Percentiles rank a stretch among this genome's conserved stretches.
These are phyloP conservation scores for Coriolopsis trogii DNA, from an alignment of 1,284 basidiomycete genomes.

Conservation along the genomic window DNA sequence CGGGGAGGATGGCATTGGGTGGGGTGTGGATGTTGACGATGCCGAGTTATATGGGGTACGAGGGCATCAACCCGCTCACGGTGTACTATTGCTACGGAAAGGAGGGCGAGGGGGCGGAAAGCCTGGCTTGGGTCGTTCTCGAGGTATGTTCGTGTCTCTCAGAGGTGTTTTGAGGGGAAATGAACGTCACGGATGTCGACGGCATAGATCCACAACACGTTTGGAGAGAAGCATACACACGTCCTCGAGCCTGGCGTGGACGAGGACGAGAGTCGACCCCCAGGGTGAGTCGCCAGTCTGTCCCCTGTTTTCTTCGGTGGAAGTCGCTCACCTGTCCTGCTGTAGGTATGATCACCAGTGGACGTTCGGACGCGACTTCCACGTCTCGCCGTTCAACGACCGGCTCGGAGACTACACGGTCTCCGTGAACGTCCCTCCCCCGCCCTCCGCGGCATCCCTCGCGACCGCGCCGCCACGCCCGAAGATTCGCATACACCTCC, in stretches of 20 bases:
- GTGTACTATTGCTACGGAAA: constrained; percentile 70
- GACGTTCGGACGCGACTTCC: constrained; percentile 74
- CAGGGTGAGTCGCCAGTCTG: constrained; percentile 39
- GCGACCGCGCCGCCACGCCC: constrained; percentile 35
- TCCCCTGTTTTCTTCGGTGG: background rate
- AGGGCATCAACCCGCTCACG: constrained; percentile 78
- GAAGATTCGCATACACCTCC: constrained; percentile 49
- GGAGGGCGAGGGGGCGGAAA: constrained; percentile 10
- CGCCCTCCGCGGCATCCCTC: constrained; percentile 38
- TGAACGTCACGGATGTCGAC: background rate
- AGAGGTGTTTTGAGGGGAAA: background rate
- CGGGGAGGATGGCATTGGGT: constrained; percentile 27
- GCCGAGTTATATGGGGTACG: constrained; percentile 69
- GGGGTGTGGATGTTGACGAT: constrained; percentile 78
- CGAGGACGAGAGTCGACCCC: constrained; percentile 41
- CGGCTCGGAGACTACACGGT: constrained; percentile 68
- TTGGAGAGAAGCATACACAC: constrained; percentile 72
- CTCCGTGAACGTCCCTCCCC: constrained; percentile 48
- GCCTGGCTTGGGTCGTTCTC: constrained; percentile 56
- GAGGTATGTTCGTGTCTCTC: constrained; percentile 43
- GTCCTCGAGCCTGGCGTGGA: constrained; percentile 50
- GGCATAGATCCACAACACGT: constrained; percentile 75
- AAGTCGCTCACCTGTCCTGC: background rate
- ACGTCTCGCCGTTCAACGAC: constrained; percentile 84
- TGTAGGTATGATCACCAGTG: constrained; percentile 68